Conservation (phyloP, 2,329 filamentous ascomycete species). For the Escovopsis sp. region DNA sequence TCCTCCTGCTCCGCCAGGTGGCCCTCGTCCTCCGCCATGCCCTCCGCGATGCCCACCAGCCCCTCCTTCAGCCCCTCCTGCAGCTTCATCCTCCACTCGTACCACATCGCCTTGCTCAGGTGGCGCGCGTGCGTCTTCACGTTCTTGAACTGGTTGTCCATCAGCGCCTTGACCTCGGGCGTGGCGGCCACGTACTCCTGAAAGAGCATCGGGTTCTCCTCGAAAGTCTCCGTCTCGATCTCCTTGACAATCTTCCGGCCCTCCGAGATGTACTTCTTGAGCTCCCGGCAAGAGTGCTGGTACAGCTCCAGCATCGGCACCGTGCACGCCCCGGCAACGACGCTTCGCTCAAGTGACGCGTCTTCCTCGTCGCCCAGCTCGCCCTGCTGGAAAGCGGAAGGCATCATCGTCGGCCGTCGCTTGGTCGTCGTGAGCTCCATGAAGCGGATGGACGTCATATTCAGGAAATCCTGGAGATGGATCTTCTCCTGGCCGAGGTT, state of each 20-base stretch:
- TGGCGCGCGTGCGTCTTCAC: constrained; percentile 85
- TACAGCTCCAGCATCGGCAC: constrained; percentile 89
- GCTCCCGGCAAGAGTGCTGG: constrained; percentile 85
- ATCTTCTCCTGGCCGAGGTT: constrained; percentile 41
- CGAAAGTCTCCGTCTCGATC: constrained; percentile 76
- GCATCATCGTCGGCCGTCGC: constrained; percentile 65
- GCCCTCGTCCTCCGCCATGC: constrained; percentile 60
- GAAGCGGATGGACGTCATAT: constrained; percentile 92
- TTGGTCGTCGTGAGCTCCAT: constrained; percentile 98
- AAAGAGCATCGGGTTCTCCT: constrained; percentile 84
- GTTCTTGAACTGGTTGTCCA: constrained; percentile 97
- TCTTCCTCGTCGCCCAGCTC: constrained; percentile 31
- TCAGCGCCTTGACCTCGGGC: constrained; percentile 65
- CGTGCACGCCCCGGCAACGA: constrained; percentile 80
- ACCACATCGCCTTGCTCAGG: constrained; percentile 93
- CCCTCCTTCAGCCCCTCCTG: constrained; percentile 68
- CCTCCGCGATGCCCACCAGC: constrained; percentile 57
- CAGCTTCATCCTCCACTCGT: constrained; percentile 89
- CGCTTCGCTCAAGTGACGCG: constrained; percentile 55
- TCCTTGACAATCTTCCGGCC: constrained; percentile 79
- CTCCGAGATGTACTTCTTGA: constrained; percentile 94
- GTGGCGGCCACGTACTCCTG: constrained; percentile 78
- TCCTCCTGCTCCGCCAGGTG: constrained; percentile 52
- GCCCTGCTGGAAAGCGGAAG: constrained; percentile 29
- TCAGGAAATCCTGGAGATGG: constrained; percentile 80